Evolutionary conservation across 805 yeast genomes (phyloP), one percentile per base, ranked within the genome.

Genomic region (Starmerella kuoi): DNA sequence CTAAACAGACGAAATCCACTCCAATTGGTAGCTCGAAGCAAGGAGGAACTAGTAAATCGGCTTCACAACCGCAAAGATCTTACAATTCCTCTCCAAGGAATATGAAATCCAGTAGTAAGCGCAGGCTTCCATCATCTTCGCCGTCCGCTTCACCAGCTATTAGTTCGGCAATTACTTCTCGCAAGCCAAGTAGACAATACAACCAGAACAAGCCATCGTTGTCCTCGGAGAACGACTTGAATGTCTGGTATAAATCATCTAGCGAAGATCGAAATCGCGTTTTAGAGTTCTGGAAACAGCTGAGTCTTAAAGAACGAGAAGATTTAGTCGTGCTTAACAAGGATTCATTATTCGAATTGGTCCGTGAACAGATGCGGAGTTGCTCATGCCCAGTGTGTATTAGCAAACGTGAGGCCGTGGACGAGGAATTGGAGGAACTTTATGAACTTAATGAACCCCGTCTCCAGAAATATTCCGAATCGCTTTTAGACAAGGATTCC

Each of bases 341-440:
- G 56, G 73, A 73, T 36, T 76, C 82, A 31, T 76, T 86, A 1
- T 67, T 81, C 61, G 72, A 70, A 37, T 68, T 75, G 33, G 73
- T 84, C 58, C 73, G 70, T 46, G 70, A 45, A 76, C 78, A 74
- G 54, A 66, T 68, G 48, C 62, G 66, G 21, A 58, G 60, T 22
- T 86, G 95, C 58, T 69, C 74, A 44, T 87, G 95, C 57, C 64
- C 76, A 3, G 75, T 75, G 17, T 87, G 95, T 62, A 88, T 87
- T 2, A 71, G 82, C 35, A 77, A 80, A 51, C 75, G 78, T 53
- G 61, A 66, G 38, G 74, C 83, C 14, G 72, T 84, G 48, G 91
- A 81, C 55, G 76, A 74, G 51, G 94, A 83, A 57, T 68, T 86
- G 54, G 85, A 77, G 52, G 72, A 72, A 42, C 70, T 83, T 5